Evolutionary conservation across 164 flowering plant genomes (phyloP).

Genomic region (Nelumbo lutea): DNA sequence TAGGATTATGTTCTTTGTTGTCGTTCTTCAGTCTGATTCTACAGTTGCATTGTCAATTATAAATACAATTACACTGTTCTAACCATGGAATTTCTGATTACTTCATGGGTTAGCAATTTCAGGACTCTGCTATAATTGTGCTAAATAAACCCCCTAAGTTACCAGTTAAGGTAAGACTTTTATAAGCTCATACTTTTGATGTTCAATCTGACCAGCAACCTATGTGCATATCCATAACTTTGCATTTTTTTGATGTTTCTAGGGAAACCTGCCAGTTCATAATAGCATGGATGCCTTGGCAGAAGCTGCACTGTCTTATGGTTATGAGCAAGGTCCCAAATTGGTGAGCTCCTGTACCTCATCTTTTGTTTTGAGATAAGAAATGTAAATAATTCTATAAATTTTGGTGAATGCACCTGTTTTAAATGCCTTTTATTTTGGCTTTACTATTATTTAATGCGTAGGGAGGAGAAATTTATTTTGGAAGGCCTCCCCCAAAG

Average conservation of each 20-base stretch:
- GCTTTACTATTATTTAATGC: no score
- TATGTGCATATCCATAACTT: constrained; percentile 5
- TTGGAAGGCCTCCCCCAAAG: no score
- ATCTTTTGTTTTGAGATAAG: neutral
- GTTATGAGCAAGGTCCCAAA: constrained; percentile 78
- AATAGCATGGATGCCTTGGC: constrained; percentile 98
- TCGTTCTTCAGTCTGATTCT: neutral
- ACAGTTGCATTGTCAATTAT: neutral
- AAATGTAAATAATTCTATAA: no score
- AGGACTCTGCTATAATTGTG: constrained; percentile 84
- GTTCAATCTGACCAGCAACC: neutral
- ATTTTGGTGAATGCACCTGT: no score
- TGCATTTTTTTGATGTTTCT: constrained; percentile 4
- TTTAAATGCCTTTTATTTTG: no score
- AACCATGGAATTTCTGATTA: constrained; percentile 6
- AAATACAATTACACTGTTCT: neutral
- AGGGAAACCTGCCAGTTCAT: constrained; percentile 90
- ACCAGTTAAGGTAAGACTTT: constrained; percentile 69
- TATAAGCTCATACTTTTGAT: neutral
- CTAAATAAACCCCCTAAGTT: constrained; percentile 87
- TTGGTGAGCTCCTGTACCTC: constrained; percentile 42
- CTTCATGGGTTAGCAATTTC: constrained; percentile 14
- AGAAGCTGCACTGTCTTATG: constrained; percentile 80
- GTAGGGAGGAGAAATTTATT: no score
- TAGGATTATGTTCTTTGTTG: neutral